A percentile compares a stretch with the other conserved stretches of the same genome.
These are phyloP conservation scores for Lasiodiplodia sp. DNA, from an alignment of 2,329 filamentous ascomycete genomes.

Conservation along the genomic window DNA sequence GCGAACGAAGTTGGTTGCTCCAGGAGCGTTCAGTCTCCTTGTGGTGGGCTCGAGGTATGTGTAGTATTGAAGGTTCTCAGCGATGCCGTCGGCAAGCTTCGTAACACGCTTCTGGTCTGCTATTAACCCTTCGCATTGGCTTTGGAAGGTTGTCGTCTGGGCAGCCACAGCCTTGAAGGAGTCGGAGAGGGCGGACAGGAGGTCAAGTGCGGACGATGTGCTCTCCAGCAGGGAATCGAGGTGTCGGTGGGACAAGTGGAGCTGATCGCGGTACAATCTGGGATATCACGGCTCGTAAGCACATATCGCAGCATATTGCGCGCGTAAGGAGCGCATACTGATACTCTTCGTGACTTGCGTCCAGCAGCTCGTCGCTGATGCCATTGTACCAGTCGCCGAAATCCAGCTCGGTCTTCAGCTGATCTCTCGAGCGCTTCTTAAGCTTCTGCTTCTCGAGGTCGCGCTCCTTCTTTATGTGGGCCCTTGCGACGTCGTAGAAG, in stretches of 20 bases:
- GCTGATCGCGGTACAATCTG: conserved; percentile 80
- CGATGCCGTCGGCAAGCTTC: conserved; percentile 81
- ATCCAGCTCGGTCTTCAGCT: conserved; percentile 65
- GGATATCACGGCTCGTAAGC: conserved; percentile 26
- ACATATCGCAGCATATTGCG: conserved; percentile 1
- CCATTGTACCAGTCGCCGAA: conserved; percentile 66
- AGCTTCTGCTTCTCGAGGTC: conserved; percentile 50
- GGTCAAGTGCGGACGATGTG: conserved; percentile 75
- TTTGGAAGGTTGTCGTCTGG: conserved; percentile 92
- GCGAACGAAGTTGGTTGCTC: conserved; percentile 84
- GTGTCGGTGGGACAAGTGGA: conserved; percentile 81
- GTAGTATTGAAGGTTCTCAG: conserved; percentile 93
- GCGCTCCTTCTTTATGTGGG: conserved; percentile 63
- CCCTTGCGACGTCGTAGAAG: conserved; percentile 71
- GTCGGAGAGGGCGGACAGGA: conserved; percentile 79
- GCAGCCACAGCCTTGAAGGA: conserved; percentile 88
- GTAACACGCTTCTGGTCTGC: conserved; percentile 81
- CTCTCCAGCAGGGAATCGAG: conserved; percentile 80
- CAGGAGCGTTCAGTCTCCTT: conserved; percentile 87
- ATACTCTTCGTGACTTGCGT: conserved; percentile 86
- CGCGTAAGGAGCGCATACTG: conserved; percentile 60
- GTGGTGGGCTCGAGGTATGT: conserved; percentile 91
- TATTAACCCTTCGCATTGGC: conserved; percentile 88
- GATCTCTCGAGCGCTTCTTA: conserved; percentile 48
- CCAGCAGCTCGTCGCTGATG: conserved; percentile 72